Evolutionary conservation across 352 stramenopile genomes (phyloP), one percentile per base, ranked within the genome.

Genomic region (Pythium inflatum): DNA sequence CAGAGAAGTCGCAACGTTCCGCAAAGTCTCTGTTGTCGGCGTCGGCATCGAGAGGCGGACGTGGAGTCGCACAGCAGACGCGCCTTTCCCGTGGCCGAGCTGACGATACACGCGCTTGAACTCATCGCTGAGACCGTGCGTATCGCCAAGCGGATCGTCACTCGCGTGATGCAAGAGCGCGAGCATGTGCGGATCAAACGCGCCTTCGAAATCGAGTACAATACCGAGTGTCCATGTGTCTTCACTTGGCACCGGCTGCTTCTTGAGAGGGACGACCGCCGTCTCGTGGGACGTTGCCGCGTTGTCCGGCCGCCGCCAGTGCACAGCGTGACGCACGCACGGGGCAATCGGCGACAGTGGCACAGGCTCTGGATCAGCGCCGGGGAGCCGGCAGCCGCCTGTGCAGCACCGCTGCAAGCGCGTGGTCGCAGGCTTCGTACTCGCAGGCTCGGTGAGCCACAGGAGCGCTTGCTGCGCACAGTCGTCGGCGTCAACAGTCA

Each of bases 381-480:
- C 53, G 7, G 63, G 33, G 18, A 63, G 33, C 5, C 41, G 54
- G 46, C 54, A 64, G 1, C 53, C 54, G 5, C 63, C 63, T 30
- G 64, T 58, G 34, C 63, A 70, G 45, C 45, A 51, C 43, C 43
- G 49, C 40, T 33, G 43, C n/a, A 66, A 31, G 16, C 58, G 41
- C 43, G 36, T 18, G 18, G 54, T 36, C 12, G 24, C 12, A 9
- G 63, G 16, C 3, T 34, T 30, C 9, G 30, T 20, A 28, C 12
- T 56, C 3, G 36, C 20, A 3, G 56, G 43, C 25, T 64, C 53
- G 53, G 13, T 70, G 33, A 64, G 53, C 63, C 53, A 70, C 16
- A 13, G 16, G n/a, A 64, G 43, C 40, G 57, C 41, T 38, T 70
- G 33, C 24, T 58, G 36, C 16, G 54, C 51, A 33, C 51, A 63